Evolutionary conservation across 257 asterid species (phyloP), one percentile per base, ranked within the genome.

Genomic region (Datura wrightii): DNA sequence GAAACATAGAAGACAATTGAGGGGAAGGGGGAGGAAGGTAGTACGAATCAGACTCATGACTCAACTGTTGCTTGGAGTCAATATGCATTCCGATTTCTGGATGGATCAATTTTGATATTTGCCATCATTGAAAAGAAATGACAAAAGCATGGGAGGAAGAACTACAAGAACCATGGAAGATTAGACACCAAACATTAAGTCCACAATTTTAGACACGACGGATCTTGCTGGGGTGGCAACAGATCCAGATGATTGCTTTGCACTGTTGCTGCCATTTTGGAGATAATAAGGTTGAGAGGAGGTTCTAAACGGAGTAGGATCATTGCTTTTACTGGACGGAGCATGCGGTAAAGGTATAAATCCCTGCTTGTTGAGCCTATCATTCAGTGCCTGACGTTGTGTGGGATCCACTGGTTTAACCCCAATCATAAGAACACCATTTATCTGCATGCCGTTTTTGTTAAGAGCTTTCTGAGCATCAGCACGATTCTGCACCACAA

Each of bases 141-240:
- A 78, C 63, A 78, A 14, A 50, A 78, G 65, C 65, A 36, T 2
- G 52, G 78, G 15, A 15, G 13, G 13, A 76, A 31, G 63, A 78
- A 78, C 1, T 52, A 34, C 5, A 78, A 5, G 15, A 78, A 52
- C 6, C 63, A 52, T 78, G 63, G 34, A 78, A 52, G 37, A 52
- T 83, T 88, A 97, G 86, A 95, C 97, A 54, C 99, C 98, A 80
- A 97, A 95, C 98, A 97, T 97, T 85, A 94, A 88, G 89, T 97
- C 99, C 90, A 92, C 90, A n/a, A 97, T 85, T 88, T 95, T 97
- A 9, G 99, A 97, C 84, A 90, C 95, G 87, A 92, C 82, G 1
- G 99, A 95, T 88, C 92, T 97, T 5, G 97, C 92, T 10, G 99
- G 99, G 10, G 97, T 88, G 5, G 99, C 99, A 83, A 97, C 93